Conservation (phyloP, 768 basidiomycete genomes). For the Kwoniella sp. region DNA sequence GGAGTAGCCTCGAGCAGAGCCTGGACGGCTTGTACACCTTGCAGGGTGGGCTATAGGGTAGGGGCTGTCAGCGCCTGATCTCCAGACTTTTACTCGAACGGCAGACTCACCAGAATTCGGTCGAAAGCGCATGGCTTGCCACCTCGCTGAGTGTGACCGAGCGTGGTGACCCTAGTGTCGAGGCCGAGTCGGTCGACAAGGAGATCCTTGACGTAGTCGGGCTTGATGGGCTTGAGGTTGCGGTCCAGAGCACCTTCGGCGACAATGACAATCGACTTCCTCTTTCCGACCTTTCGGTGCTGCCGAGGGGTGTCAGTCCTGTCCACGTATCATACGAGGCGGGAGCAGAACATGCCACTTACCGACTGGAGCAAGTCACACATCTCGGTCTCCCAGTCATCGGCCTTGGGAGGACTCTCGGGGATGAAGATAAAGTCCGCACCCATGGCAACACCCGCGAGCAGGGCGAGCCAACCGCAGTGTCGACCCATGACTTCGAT, state of each 20-base stretch:
- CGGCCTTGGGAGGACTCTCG: slow-evolving; percentile 72
- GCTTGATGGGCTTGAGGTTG: slow-evolving; percentile 82
- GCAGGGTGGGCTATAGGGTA: slow-evolving; percentile 73
- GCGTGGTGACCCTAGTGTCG: slow-evolving; percentile 91
- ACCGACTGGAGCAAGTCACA: slow-evolving; percentile 76
- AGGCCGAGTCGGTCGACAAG: slow-evolving; percentile 79
- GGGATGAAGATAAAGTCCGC: slow-evolving; percentile 98
- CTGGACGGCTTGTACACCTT: slow-evolving; percentile 88
- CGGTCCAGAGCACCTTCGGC: slow-evolving; percentile 92
- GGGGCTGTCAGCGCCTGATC: not conserved
- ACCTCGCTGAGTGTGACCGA: slow-evolving; percentile 95
- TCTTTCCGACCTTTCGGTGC: slow-evolving; percentile 88
- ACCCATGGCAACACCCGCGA: slow-evolving; percentile 82
- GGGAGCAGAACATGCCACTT: slow-evolving; percentile 37
- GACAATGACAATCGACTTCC: slow-evolving; percentile 97
- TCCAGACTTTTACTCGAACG: not conserved
- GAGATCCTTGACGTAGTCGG: slow-evolving; percentile 85
- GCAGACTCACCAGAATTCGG: slow-evolving; percentile 68
- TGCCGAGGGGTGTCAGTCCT: slow-evolving; percentile 47
- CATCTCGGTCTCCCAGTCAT: slow-evolving; percentile 89
- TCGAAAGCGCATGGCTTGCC: slow-evolving; percentile 90
- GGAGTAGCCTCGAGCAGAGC: slow-evolving; percentile 80
- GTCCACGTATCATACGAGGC: not conserved
- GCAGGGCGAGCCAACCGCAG: slow-evolving; percentile 96
- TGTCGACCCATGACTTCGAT: slow-evolving; percentile 99